Evolutionary conservation across 306 rosid species (phyloP).

Genomic region (Boehmeria nivea): DNA sequence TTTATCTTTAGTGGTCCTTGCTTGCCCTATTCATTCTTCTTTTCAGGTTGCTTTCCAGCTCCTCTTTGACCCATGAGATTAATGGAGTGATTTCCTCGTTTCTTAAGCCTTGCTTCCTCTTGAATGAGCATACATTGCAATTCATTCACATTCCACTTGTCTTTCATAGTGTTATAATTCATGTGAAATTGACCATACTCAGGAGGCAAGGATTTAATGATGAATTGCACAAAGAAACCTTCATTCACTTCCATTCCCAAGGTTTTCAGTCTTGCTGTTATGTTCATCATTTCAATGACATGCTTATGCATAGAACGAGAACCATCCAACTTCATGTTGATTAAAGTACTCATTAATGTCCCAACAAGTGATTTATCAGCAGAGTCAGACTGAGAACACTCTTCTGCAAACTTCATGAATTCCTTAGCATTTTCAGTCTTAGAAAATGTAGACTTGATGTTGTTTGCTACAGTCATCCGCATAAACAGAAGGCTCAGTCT

Average conservation of each 20-base stretch:
- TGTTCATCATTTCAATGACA: conserved; percentile 9
- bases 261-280: background rate
- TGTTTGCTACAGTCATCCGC: too few species aligned
- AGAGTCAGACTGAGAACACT: background rate
- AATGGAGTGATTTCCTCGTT: conserved; percentile 4
- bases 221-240: conserved; percentile 3
- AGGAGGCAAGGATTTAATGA: conserved; percentile 6
- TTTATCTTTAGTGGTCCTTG: background rate
- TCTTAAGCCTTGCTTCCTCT: conserved; percentile 15
- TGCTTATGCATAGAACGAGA: conserved; percentile 14
- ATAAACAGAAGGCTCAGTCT: background rate
- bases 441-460: too few species aligned
- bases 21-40: background rate
- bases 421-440: background rate
- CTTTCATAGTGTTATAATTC: conserved; percentile 10
- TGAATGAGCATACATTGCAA: conserved; percentile 2
- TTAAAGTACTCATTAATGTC: conserved; percentile 1
- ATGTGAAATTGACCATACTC: conserved; percentile 19
- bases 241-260: conserved; percentile 9
- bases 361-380: background rate
- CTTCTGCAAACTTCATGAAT: background rate
- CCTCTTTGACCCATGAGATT: background rate
- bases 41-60: conserved; percentile 1
- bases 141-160: conserved; percentile 10
- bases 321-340: too few species aligned